Evolutionary conservation across 495 filamentous ascomycete genomes (phyloP), one percentile per base, ranked within the genome.

Genomic region (Thozetella sp.): DNA sequence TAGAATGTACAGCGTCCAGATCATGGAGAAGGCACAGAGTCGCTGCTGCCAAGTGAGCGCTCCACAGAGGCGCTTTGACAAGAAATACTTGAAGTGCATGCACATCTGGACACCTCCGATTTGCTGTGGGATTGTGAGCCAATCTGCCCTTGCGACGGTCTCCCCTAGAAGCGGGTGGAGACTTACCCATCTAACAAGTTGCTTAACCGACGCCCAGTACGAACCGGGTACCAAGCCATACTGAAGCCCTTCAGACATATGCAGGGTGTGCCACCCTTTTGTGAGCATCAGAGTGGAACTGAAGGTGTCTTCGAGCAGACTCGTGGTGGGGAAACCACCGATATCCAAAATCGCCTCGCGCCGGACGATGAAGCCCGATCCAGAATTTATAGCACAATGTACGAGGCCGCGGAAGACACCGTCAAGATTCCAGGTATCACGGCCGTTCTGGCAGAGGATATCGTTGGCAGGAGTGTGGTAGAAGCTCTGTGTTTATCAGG

Each of bases 391-490:
- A 34, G 81, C 68, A 6, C 74, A 70, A 63, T 84, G 79, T 62
- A 83, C 83, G 52, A 80, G 53, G 76, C 76, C n/a, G 80, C 74
- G 64, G 64, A 82, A 80, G 50, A 74, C 73, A 40, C 78, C 75
- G 40, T 80, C 59, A 64, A 70, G 74, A 22, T 30, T 23, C 56
- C 56, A 58, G 56, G 51, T 58, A 17, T 51, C 40, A 4, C 13
- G 20, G 17, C 45, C 37, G 4, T 22, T 27, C 64, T 85, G 83
- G 1, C 64, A 69, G 4, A 85, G 73, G 22, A 81, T 78, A 58
- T 86, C 83, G 30, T 73, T 72, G 1, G 65, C 57, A 53, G 83
- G 83, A 24, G 76, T 69, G 54, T 85, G 84, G 70, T 85, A 85
- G 69, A 83, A 85, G 6, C 77, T 69, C 68, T 84, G 72, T 3